Evolutionary conservation across 2,329 filamentous ascomycete species (phyloP).

Genomic region (Paracamarosporium sp.): DNA sequence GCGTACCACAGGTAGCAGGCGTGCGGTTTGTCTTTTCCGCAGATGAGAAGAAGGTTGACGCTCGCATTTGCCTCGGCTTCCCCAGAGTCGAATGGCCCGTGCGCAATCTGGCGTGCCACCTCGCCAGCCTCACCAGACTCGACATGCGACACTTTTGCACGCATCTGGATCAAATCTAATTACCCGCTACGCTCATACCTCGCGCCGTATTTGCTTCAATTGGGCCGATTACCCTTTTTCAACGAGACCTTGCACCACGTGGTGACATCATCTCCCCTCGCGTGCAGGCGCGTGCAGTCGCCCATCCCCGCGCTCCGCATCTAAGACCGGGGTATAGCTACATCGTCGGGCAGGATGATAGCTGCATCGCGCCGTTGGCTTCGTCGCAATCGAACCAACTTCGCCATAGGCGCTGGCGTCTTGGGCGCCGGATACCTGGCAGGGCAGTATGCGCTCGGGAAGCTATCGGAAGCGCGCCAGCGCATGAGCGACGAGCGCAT

Average conservation of each 20-base stretch:
- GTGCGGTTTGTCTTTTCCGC: too few relatives aligned
- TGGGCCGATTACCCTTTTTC: background rate
- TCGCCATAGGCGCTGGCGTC: constrained; percentile 87
- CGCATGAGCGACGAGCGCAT: constrained; percentile 96
- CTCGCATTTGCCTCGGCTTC: constrained; percentile 2
- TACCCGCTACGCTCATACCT: background rate
- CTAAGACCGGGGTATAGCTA: background rate
- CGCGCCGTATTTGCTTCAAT: background rate
- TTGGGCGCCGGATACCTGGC: constrained; percentile 90
- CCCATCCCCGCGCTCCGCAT: constrained; percentile 3
- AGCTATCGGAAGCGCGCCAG: constrained; percentile 91
- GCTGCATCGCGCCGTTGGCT: constrained; percentile 86
- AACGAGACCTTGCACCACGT: background rate
- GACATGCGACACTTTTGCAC: background rate
- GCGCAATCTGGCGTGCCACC: background rate
- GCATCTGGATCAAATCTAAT: background rate
- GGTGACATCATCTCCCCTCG: background rate
- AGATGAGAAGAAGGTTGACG: background rate
- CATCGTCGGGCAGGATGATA: constrained; percentile 59
- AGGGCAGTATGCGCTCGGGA: constrained; percentile 89
- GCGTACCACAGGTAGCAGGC: too few relatives aligned
- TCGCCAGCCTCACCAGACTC: background rate
- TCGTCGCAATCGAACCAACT: constrained; percentile 85
- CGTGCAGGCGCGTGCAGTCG: background rate
- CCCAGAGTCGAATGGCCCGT: constrained; percentile 1